Percentiles rank a stretch among this genome's conserved stretches.
phyloP scores from a whole-genome alignment of 2,329 filamentous ascomycete species.

The Bipolaris zeicola region DNA sequence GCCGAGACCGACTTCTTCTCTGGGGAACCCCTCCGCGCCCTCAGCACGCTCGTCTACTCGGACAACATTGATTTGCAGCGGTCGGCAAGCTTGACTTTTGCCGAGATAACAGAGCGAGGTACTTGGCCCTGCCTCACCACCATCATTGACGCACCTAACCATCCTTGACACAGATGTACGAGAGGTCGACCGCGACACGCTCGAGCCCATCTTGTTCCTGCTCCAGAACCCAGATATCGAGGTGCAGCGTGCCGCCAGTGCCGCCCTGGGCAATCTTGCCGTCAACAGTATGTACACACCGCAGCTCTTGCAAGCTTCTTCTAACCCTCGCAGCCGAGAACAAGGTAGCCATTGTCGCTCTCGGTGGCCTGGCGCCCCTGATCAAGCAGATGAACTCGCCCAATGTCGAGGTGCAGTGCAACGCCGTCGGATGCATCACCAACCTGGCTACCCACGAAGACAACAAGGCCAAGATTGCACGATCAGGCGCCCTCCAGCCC shows the following conservation, averaged over 20 bases:
- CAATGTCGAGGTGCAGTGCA: conserved; percentile 98
- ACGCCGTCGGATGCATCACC: conserved; percentile 97
- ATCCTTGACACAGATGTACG: conserved; percentile 73
- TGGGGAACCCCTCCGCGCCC: conserved; percentile 87
- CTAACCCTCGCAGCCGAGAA: conserved; percentile 80
- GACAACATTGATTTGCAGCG: conserved; percentile 98
- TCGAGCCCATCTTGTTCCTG: conserved; percentile 94
- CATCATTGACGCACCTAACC: conserved; percentile 22
- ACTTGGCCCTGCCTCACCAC: conserved; percentile 31
- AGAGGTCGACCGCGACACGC: conserved; percentile 91
- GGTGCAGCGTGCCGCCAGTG: conserved; percentile 94
- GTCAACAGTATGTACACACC: conserved; percentile 76
- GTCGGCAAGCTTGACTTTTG: conserved; percentile 97
- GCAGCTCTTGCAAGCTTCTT: conserved; percentile 4
- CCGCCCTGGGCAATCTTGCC: conserved; percentile 91
- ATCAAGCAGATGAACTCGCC: conserved; percentile 98
- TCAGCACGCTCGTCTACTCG: conserved; percentile 96
- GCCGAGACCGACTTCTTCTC: conserved; percentile 98
- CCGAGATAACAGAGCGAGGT: conserved; percentile 98
- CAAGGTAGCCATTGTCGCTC: conserved; percentile 92
- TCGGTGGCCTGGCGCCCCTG: conserved; percentile 86
- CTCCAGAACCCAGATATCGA: conserved; percentile 96
- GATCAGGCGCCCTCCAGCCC: conserved; percentile 88
- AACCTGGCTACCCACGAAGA: conserved; percentile 98
- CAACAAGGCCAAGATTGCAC: conserved; percentile 98